phyloP scores from a whole-genome alignment of 2,329 filamentous ascomycete species.

The Cercospora zeae-maydis region DNA sequence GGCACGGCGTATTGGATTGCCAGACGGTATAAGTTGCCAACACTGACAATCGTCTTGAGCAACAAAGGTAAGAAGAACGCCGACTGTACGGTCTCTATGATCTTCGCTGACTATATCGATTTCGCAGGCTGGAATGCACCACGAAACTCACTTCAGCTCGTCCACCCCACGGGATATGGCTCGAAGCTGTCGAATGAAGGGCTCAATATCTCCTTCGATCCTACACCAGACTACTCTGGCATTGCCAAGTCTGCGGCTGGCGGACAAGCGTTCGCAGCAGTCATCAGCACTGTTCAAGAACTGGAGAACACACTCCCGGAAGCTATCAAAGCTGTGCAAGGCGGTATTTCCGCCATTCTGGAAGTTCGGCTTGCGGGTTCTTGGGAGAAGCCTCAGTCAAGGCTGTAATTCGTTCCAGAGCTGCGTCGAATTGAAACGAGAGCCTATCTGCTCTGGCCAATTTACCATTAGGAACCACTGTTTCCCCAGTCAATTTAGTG shows the following conservation, averaged over 20 bases:
- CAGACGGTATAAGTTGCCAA: slow-evolving; percentile 61
- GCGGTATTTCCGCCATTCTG: slow-evolving; percentile 58
- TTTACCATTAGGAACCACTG: too few relatives aligned
- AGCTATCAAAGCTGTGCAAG: slow-evolving; percentile 57
- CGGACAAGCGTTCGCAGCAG: slow-evolving; percentile 58
- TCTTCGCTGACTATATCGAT: background rate
- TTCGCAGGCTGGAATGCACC: slow-evolving; percentile 62
- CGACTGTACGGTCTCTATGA: background rate
- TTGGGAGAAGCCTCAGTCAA: slow-evolving; percentile 44
- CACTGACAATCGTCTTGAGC: slow-evolving; percentile 65
- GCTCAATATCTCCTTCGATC: slow-evolving; percentile 63
- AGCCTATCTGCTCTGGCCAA: too few relatives aligned
- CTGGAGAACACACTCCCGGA: slow-evolving; percentile 52
- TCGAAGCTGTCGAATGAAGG: slow-evolving; percentile 60
- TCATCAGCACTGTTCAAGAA: slow-evolving; percentile 56
- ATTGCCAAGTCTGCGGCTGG: slow-evolving; percentile 65
- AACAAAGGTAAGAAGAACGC: slow-evolving; percentile 51
- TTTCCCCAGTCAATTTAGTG: too few relatives aligned
- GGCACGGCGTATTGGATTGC: slow-evolving; percentile 67
- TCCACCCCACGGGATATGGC: slow-evolving; percentile 62
- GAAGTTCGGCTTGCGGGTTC: slow-evolving; percentile 59
- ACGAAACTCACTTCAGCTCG: slow-evolving; percentile 57
- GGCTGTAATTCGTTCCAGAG: background rate
- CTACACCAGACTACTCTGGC: slow-evolving; percentile 63
- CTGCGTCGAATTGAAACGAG: background rate